Percentiles rank a stretch among this genome's conserved stretches.
phyloP scores from a whole-genome alignment of 1,284 basidiomycete genomes.

The Ganoderma meredithae region DNA sequence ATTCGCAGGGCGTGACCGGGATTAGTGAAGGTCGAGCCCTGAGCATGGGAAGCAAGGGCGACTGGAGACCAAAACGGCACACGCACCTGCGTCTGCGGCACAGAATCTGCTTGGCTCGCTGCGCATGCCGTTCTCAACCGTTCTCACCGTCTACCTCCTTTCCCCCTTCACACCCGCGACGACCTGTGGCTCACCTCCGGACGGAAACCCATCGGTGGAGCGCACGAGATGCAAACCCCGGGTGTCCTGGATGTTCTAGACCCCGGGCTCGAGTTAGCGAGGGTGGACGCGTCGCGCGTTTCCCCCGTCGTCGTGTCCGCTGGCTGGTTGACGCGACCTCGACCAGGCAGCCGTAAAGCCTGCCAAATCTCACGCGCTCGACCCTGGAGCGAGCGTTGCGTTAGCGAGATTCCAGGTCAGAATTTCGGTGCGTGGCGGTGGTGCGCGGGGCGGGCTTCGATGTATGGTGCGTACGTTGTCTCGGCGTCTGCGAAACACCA shows the following conservation, averaged over 20 bases:
- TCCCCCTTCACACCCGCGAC: not conserved
- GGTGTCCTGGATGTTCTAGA: not conserved
- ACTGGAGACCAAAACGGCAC: not conserved
- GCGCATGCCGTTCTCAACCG: not conserved
- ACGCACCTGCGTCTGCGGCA: slow-evolving; percentile 4
- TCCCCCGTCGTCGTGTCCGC: not conserved
- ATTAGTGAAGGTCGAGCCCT: not conserved
- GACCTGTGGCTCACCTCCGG: not conserved
- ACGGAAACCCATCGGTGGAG: not conserved
- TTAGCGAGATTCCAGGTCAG: slow-evolving; percentile 14
- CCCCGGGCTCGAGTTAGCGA: too few relatives aligned
- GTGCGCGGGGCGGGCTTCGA: slow-evolving; percentile 5
- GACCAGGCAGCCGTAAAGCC: not conserved
- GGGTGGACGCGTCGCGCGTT: not conserved
- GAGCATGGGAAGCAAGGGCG: not conserved
- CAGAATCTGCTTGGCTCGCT: not conserved
- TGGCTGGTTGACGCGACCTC: not conserved
- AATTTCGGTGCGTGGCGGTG: slow-evolving; percentile 13
- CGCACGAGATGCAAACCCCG: slow-evolving; percentile 1
- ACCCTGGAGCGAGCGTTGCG: not conserved
- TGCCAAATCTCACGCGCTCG: not conserved
- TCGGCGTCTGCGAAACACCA: not conserved
- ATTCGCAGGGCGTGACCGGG: slow-evolving; percentile 3
- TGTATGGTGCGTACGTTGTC: not conserved
- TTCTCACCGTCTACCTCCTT: not conserved